A percentile compares a stretch with the other conserved stretches of the same genome.
Evolutionary conservation across 352 stramenopile genomes (phyloP).

Genomic region (Globisporangium takayamanum): DNA sequence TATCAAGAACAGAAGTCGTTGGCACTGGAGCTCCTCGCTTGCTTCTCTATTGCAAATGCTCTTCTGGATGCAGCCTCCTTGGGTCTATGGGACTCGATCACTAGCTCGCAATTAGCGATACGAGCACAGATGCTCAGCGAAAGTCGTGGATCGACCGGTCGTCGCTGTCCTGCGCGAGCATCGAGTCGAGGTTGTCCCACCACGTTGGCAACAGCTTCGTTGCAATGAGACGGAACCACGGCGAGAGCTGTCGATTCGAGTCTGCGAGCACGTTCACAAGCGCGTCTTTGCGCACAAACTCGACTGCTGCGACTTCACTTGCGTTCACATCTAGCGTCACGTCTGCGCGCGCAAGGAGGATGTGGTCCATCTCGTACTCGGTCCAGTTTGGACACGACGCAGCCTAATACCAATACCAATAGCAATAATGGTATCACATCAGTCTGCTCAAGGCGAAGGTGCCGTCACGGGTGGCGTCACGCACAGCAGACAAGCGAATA

Average conservation of each 20-base stretch:
- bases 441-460: too few species aligned
- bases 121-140: constrained; percentile 15
- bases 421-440: background rate
- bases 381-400: constrained; percentile 89
- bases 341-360: constrained; percentile 88
- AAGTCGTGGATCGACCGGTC: constrained; percentile 61
- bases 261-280: constrained; percentile 54
- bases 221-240: constrained; percentile 84
- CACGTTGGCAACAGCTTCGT: constrained; percentile 56
- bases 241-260: constrained; percentile 52
- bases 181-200: constrained; percentile 63
- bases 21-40: too few species aligned
- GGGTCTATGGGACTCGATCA: constrained; percentile 4
- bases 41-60: background rate
- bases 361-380: constrained; percentile 99
- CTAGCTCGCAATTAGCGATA: background rate
- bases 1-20: background rate
- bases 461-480: too few species aligned
- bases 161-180: constrained; percentile 45
- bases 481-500: constrained; percentile 10
- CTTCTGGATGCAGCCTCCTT: constrained; percentile 8
- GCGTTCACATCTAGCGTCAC: constrained; percentile 86
- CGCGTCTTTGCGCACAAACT: constrained; percentile 81
- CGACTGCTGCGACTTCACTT: constrained; percentile 90
- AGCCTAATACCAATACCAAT: constrained; percentile 20